Conservation (phyloP, 1,284 basidiomycete species). For the Cutaneotrichosporon daszewskae region DNA sequence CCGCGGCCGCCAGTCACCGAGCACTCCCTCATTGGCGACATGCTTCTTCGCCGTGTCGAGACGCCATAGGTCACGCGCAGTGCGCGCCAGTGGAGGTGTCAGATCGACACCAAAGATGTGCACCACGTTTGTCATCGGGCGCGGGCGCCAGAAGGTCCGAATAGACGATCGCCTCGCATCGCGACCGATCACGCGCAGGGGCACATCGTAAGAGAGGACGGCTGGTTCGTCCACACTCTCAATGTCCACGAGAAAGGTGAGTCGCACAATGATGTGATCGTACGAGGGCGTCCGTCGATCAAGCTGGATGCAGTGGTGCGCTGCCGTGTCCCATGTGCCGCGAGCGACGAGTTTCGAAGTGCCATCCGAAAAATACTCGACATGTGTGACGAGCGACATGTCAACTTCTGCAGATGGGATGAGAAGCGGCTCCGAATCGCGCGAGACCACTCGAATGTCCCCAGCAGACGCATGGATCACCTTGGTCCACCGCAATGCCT, state of each 20-base stretch:
- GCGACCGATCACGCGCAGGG: conserved; percentile 76
- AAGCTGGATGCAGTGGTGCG: conserved; percentile 79
- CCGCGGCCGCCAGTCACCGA: conserved; percentile 76
- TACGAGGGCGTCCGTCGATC: conserved; percentile 74
- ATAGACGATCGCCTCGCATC: conserved; percentile 68
- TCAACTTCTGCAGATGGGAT: conserved; percentile 61
- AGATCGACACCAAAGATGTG: conserved; percentile 74
- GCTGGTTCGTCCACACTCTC: conserved; percentile 76
- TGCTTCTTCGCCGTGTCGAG: conserved; percentile 91
- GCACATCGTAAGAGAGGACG: conserved; percentile 78
- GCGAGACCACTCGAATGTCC: conserved; percentile 72
- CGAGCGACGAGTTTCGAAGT: conserved; percentile 64
- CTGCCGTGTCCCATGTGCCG: conserved; percentile 86
- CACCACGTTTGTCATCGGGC: conserved; percentile 32
- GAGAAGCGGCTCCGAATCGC: conserved; percentile 74
- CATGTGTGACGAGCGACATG: conserved; percentile 59
- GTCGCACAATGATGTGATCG: conserved; percentile 71
- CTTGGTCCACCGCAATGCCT: conserved; percentile 77
- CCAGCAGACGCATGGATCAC: conserved; percentile 51
- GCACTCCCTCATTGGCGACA: conserved; percentile 79
- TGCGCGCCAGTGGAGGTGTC: conserved; percentile 77
- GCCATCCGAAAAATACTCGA: conserved; percentile 74
- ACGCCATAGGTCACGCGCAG: conserved; percentile 84
- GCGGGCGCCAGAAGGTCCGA: conserved; percentile 63
- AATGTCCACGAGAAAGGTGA: conserved; percentile 73